Conservation (phyloP, 1,139 yeast genomes). For the Saccharomyces hybrid region DNA sequence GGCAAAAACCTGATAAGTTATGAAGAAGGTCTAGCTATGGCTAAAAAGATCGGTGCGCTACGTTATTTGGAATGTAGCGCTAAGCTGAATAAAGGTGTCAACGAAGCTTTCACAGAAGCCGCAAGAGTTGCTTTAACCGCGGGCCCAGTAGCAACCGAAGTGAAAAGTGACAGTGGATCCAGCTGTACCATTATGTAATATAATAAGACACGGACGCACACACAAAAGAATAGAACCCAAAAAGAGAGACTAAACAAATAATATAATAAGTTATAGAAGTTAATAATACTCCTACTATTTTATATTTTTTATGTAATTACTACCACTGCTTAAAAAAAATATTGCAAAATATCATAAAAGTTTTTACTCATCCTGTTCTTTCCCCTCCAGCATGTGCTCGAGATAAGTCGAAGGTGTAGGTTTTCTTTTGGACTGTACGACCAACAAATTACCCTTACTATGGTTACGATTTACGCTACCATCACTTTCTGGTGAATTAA, state of each 20-base stretch:
- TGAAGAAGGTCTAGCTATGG: conserved; percentile 80
- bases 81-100: conserved; percentile 87
- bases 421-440: conserved; percentile 5
- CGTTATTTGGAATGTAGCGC: conserved; percentile 91
- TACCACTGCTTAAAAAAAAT: not conserved
- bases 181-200: conserved; percentile 35
- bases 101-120: conserved; percentile 95
- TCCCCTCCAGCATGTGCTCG: conserved; percentile 12
- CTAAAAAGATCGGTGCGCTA: conserved; percentile 77
- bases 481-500: conserved; percentile 13
- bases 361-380: not conserved
- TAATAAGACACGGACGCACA: not conserved
- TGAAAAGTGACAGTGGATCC: conserved; percentile 35
- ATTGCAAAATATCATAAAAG: not conserved
- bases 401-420: conserved; percentile 14
- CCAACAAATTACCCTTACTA: conserved; percentile 18
- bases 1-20: conserved; percentile 50
- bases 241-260: conserved; percentile 1
- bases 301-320: conserved; percentile 1
- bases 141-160: conserved; percentile 68
- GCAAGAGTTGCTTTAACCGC: conserved; percentile 93
- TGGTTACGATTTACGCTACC: conserved; percentile 4
- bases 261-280: conserved; percentile 1
- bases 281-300: not conserved
- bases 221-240: not conserved